These are phyloP conservation scores for Hypoxylon sp. DNA, from an alignment of 2,329 filamentous ascomycete genomes.

Conservation along the genomic window DNA sequence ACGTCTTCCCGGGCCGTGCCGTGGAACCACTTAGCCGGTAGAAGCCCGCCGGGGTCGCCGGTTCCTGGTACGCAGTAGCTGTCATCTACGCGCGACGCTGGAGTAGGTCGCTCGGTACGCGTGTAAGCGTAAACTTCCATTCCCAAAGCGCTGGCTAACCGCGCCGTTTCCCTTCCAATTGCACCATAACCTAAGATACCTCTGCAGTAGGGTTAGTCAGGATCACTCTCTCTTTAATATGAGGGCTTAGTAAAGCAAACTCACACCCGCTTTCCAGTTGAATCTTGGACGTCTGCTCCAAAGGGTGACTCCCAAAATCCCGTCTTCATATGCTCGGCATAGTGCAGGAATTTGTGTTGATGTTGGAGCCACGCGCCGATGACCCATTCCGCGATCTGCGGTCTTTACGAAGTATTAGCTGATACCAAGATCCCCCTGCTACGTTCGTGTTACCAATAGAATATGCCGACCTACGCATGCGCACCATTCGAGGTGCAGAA, in stretches of 20 bases:
- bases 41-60: slow-evolving; percentile 57
- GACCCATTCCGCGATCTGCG: slow-evolving; percentile 70
- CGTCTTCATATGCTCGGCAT: slow-evolving; percentile 36
- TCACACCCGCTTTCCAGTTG: slow-evolving; percentile 42
- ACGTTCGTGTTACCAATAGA: background rate
- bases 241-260: background rate
- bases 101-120: slow-evolving; percentile 70
- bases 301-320: slow-evolving; percentile 34
- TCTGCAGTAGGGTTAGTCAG: slow-evolving; percentile 45
- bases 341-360: slow-evolving; percentile 56
- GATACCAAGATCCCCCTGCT: background rate
- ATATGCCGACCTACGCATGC: slow-evolving; percentile 61
- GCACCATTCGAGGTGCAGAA: slow-evolving; percentile 70
- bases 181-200: slow-evolving; percentile 61
- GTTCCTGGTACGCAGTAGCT: slow-evolving; percentile 77
- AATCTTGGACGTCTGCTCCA: slow-evolving; percentile 38
- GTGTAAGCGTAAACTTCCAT: slow-evolving; percentile 78
- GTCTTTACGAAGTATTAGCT: slow-evolving; percentile 53
- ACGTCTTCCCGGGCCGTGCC: slow-evolving; percentile 52
- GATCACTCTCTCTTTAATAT: slow-evolving; percentile 11
- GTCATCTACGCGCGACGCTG: slow-evolving; percentile 69
- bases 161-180: slow-evolving; percentile 59
- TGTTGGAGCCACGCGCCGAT: slow-evolving; percentile 64
- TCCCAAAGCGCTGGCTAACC: slow-evolving; percentile 69
- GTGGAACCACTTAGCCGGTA: slow-evolving; percentile 59